phyloP scores from a whole-genome alignment of 768 basidiomycete species.

The Leccinellum albellum region DNA sequence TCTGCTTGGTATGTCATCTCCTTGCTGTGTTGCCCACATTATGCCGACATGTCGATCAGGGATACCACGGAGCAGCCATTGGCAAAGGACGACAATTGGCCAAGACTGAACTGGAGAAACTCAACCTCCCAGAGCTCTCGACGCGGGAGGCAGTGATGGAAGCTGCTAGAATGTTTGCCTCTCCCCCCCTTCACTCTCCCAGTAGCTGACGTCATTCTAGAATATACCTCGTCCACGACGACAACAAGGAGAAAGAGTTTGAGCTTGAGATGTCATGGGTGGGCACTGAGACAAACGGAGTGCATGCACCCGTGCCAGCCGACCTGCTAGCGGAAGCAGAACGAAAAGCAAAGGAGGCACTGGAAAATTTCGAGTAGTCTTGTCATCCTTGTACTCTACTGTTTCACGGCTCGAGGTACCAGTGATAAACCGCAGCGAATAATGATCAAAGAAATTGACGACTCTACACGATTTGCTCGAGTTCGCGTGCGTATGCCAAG shows the following conservation, averaged over 20 bases:
- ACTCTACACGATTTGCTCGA: constrained; percentile 88
- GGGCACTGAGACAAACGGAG: constrained; percentile 73
- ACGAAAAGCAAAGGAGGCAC: constrained; percentile 76
- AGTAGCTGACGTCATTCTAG: constrained; percentile 39
- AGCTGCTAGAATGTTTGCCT: constrained; percentile 88
- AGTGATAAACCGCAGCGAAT: background rate
- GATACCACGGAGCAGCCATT: constrained; percentile 93
- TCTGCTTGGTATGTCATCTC: constrained; percentile 65
- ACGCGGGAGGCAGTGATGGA: constrained; percentile 85
- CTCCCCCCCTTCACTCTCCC: background rate
- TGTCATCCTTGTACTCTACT: constrained; percentile 15
- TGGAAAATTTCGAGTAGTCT: constrained; percentile 62
- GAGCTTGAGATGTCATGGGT: constrained; percentile 99
- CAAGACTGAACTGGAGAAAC: constrained; percentile 97
- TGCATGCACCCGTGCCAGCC: constrained; percentile 80
- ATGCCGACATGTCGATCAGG: constrained; percentile 42
- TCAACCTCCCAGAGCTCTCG: constrained; percentile 77
- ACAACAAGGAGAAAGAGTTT: constrained; percentile 97
- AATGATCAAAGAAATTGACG: background rate
- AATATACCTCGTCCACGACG: constrained; percentile 96
- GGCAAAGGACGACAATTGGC: constrained; percentile 98
- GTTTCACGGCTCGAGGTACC: background rate
- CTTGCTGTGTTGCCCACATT: background rate
- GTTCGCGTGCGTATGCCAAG: constrained; percentile 76
- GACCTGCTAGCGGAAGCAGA: constrained; percentile 86